These are phyloP conservation scores for Diaporthe vexans DNA, from an alignment of 2,329 filamentous ascomycete species.

Conservation along the genomic window DNA sequence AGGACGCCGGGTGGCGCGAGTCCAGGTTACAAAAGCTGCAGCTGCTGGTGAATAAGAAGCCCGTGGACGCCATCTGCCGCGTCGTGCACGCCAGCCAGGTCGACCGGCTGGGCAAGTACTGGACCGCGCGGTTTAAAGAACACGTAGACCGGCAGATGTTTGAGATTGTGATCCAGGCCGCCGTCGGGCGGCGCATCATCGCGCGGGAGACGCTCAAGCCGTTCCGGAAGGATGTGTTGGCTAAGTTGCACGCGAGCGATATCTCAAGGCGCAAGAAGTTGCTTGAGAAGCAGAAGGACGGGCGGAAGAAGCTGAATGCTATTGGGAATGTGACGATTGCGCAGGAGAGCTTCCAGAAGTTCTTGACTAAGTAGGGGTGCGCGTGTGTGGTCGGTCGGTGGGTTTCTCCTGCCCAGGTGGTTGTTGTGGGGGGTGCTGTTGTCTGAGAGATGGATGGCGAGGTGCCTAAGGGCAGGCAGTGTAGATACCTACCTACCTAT, in stretches of 20 bases:
- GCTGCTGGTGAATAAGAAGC: constrained; percentile 90
- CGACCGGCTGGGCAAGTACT: constrained; percentile 83
- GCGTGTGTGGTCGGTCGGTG: no score
- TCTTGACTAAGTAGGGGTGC: constrained; percentile 85
- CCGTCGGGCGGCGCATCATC: constrained; percentile 84
- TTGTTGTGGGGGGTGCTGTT: no score
- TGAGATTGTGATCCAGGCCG: constrained; percentile 93
- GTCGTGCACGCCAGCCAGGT: constrained; percentile 88
- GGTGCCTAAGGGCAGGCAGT: no score
- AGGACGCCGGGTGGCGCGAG: constrained; percentile 89
- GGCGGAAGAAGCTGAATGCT: constrained; percentile 86
- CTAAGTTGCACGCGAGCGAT: constrained; percentile 94
- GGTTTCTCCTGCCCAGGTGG: neutral
- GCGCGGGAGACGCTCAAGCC: constrained; percentile 96
- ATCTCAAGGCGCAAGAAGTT: constrained; percentile 86
- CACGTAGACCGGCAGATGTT: constrained; percentile 98
- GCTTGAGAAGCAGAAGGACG: constrained; percentile 96
- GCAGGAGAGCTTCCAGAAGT: constrained; percentile 94
- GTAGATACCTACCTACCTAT: no score
- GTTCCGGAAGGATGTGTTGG: constrained; percentile 94
- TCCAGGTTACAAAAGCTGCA: constrained; percentile 90
- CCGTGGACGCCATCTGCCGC: constrained; percentile 94
- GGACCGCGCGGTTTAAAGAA: constrained; percentile 97
- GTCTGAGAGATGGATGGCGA: no score
- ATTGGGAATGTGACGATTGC: constrained; percentile 97